phyloP scores from a whole-genome alignment of 2,329 filamentous ascomycete species.

The Uncinocarpus reesii region DNA sequence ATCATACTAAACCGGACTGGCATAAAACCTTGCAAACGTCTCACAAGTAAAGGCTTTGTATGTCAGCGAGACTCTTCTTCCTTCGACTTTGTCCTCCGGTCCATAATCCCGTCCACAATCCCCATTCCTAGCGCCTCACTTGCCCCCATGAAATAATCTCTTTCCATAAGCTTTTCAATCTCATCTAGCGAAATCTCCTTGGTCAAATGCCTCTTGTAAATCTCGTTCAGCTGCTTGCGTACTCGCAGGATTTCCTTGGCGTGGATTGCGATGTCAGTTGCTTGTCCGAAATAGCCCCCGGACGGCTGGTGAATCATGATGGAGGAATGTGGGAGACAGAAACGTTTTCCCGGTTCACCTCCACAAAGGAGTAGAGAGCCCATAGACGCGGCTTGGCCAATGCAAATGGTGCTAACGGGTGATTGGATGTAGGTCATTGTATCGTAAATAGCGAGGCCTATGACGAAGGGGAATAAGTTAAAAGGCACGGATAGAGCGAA shows the following conservation, averaged over 20 bases:
- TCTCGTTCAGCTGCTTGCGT: slow-evolving; percentile 74
- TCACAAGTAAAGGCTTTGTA: background rate
- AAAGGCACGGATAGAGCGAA: background rate
- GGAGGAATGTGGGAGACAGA: slow-evolving; percentile 79
- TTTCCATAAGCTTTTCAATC: slow-evolving; percentile 91
- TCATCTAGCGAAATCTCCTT: slow-evolving; percentile 65
- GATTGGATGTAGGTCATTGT: slow-evolving; percentile 96
- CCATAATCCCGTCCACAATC: slow-evolving; percentile 81
- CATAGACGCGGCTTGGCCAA: slow-evolving; percentile 93
- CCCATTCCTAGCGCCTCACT: slow-evolving; percentile 81
- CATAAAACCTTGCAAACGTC: background rate
- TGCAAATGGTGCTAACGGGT: slow-evolving; percentile 86
- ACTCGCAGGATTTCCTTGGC: slow-evolving; percentile 91
- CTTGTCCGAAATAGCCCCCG: slow-evolving; percentile 59
- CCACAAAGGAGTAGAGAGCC: slow-evolving; percentile 79
- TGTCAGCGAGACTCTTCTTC: slow-evolving; percentile 15
- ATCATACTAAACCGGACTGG: too few relatives aligned
- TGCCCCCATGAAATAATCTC: slow-evolving; percentile 87
- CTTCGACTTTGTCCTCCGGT: slow-evolving; percentile 29
- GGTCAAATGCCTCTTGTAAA: slow-evolving; percentile 79
- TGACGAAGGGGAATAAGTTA: background rate
- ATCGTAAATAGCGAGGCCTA: slow-evolving; percentile 76
- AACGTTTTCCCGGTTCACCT: slow-evolving; percentile 73
- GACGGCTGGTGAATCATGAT: slow-evolving; percentile 97
- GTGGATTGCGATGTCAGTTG: slow-evolving; percentile 84